Base-by-base conservation (phyloP, 1,284 basidiomycete genomes). In the Rhodotorula mucilaginosa region DNA sequence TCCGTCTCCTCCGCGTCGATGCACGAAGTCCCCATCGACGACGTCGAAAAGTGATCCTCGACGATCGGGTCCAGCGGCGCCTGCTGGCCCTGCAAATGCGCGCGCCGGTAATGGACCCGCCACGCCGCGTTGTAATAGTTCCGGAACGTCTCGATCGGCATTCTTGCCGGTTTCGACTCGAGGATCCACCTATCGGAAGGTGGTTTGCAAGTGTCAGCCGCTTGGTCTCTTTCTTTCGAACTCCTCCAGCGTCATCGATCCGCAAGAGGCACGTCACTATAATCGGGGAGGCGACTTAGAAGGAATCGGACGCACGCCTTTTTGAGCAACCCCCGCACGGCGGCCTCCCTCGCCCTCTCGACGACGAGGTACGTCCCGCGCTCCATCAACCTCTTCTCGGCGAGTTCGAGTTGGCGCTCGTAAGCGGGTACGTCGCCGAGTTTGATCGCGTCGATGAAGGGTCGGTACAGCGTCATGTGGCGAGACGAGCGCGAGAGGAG, bases 291-390 rank as follows among this genome's bases (percentile, higher is more conserved):
- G 1, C 34, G 8, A 34, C 6, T 6, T 8, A 34, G 34, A 34
- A 26, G 7, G 34, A 44, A 48, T 18, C 13, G 39, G 19, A 87
- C 89, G 80, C 82, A 96, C 89, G 92, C 92, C 81, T 87, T 86
- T 78, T 92, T 88, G 82, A 98, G 93, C 46, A 97, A 82, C 12
- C 90, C 88, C 61, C 95, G 84, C 63, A 98, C 83, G 78, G 91
- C 94, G 2, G 92, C 85, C 79, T 97, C 93, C 48, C 96, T 83
- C 3, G 91, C 92, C 71, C 89, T 88, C 82, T 98, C 95, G 10
- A 97, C 84, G 6, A 90, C 89, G 19, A 97, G 84, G 84, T 88
- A 95, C 15, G 93, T 85, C 72, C 92, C 93, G 60, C 92, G 85
- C 68, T 91, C 89, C 15, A 96, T 87, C 7, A 97, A 85, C 60